These are phyloP conservation scores for Tylopilus rubrobrunneus DNA, from an alignment of 768 basidiomycete species.

Conservation along the genomic window DNA sequence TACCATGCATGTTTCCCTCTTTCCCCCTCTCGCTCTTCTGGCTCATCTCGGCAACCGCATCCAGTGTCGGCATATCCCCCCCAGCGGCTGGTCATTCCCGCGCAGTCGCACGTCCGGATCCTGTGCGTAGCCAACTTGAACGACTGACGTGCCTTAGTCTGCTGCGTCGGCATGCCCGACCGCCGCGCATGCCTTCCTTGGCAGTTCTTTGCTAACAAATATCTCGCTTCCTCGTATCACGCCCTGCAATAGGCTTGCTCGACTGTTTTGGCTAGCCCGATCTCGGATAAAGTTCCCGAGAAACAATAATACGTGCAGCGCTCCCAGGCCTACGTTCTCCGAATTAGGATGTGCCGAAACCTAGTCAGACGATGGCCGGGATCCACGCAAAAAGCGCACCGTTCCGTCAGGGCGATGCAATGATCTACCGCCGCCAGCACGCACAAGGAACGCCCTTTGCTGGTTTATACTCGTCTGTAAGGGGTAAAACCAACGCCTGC, in stretches of 20 bases:
- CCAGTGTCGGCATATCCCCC: slow-evolving; percentile 6
- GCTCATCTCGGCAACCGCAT: slow-evolving; percentile 2
- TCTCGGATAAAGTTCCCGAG: neutral
- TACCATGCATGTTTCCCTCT: slow-evolving; percentile 19
- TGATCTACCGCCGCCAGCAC: neutral
- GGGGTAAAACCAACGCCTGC: neutral
- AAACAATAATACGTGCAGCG: neutral
- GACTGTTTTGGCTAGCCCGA: neutral
- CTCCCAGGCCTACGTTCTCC: neutral
- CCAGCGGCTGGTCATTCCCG: too few species aligned
- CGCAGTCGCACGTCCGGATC: slow-evolving; percentile 1
- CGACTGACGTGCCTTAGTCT: neutral
- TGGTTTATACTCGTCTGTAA: neutral
- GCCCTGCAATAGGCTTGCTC: neutral
- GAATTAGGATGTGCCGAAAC: neutral
- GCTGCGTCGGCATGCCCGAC: slow-evolving; percentile 6
- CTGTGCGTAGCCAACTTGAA: neutral
- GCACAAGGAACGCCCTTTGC: neutral
- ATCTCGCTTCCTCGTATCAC: too few species aligned
- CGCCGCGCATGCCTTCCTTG: neutral
- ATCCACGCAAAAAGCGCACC: neutral
- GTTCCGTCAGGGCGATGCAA: neutral
- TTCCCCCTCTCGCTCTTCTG: slow-evolving; percentile 10
- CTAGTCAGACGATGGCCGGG: neutral
- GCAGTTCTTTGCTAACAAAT: neutral